phyloP scores from a whole-genome alignment of 495 filamentous ascomycete genomes.

The Clohesyomyces aquaticus region DNA sequence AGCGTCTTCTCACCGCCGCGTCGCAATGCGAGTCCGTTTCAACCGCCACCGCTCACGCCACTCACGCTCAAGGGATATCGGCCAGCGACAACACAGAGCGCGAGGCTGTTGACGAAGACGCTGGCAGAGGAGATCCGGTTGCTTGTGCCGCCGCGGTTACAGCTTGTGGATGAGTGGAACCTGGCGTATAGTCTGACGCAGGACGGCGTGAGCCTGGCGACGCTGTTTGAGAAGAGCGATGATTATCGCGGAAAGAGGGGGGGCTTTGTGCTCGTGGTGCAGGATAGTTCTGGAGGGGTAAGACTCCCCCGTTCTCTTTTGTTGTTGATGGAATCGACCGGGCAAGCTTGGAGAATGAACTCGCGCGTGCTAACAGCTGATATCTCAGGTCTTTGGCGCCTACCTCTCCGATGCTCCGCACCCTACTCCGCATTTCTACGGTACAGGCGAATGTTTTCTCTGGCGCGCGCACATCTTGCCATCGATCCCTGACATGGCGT shows the following conservation, averaged over 20 bases:
- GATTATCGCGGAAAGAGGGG: slow-evolving; percentile 68
- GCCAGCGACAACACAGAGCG: slow-evolving; percentile 34
- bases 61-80: slow-evolving; percentile 47
- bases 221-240: slow-evolving; percentile 79
- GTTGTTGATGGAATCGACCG: not conserved
- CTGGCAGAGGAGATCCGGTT: slow-evolving; percentile 94
- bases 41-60: slow-evolving; percentile 51
- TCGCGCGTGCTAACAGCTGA: slow-evolving; percentile 5
- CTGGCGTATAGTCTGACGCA: slow-evolving; percentile 90
- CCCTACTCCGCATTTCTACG: slow-evolving; percentile 82
- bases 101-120: slow-evolving; percentile 63
- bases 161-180: slow-evolving; percentile 84
- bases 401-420: slow-evolving; percentile 88
- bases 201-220: slow-evolving; percentile 83
- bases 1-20: slow-evolving; percentile 47
- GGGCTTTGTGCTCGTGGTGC: slow-evolving; percentile 84
- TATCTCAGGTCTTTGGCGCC: slow-evolving; percentile 77
- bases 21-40: slow-evolving; percentile 50
- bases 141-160: slow-evolving; percentile 80
- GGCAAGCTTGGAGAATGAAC: too few species aligned
- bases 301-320: slow-evolving; percentile 44
- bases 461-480: slow-evolving; percentile 77
- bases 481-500: slow-evolving; percentile 53
- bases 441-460: slow-evolving; percentile 96
- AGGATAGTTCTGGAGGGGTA: slow-evolving; percentile 73